Evolutionary conservation across 2,329 filamentous ascomycete species (phyloP).

Genomic region (Xenosphaeropsis pyriputrescens): DNA sequence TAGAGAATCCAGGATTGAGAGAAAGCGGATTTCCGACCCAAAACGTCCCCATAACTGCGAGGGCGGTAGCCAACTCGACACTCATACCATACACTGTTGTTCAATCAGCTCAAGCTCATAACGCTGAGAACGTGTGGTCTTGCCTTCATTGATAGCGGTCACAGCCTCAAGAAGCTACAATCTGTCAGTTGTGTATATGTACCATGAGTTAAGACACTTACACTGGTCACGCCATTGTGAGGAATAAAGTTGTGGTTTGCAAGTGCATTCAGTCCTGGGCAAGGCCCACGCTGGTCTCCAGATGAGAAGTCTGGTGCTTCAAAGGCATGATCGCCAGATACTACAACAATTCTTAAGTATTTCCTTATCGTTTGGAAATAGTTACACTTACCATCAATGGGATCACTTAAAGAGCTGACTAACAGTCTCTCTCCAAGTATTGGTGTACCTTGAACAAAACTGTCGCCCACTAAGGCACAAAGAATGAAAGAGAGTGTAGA

Average conservation of each 20-base stretch:
- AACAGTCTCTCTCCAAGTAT: too few relatives aligned
- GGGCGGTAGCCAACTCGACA: slow-evolving; percentile 21
- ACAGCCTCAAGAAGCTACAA: slow-evolving; percentile 14
- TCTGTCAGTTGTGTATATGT: slow-evolving; percentile 1
- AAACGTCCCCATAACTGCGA: slow-evolving; percentile 26
- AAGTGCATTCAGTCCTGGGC: slow-evolving; percentile 25
- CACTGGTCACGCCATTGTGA: slow-evolving; percentile 19
- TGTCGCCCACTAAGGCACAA: too few relatives aligned
- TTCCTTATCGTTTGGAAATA: slow-evolving; percentile 1
- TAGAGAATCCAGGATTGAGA: slow-evolving; percentile 26
- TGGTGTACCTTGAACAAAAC: too few relatives aligned
- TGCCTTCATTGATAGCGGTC: slow-evolving; percentile 19
- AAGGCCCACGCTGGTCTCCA: slow-evolving; percentile 23
- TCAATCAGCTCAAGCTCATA: neutral
- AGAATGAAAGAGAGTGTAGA: too few relatives aligned
- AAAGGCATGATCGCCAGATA: slow-evolving; percentile 20
- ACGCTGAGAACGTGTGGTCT: neutral
- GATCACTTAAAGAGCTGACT: slow-evolving; percentile 1
- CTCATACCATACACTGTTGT: slow-evolving; percentile 28
- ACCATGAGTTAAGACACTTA: slow-evolving; percentile 5
- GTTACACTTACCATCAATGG: slow-evolving; percentile 3
- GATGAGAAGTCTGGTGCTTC: slow-evolving; percentile 17
- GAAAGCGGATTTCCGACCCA: slow-evolving; percentile 28
- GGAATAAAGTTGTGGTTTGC: slow-evolving; percentile 27
- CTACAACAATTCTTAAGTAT: slow-evolving; percentile 12